Conservation (phyloP, 2,329 filamentous ascomycete genomes). For the Apiospora aurea region DNA sequence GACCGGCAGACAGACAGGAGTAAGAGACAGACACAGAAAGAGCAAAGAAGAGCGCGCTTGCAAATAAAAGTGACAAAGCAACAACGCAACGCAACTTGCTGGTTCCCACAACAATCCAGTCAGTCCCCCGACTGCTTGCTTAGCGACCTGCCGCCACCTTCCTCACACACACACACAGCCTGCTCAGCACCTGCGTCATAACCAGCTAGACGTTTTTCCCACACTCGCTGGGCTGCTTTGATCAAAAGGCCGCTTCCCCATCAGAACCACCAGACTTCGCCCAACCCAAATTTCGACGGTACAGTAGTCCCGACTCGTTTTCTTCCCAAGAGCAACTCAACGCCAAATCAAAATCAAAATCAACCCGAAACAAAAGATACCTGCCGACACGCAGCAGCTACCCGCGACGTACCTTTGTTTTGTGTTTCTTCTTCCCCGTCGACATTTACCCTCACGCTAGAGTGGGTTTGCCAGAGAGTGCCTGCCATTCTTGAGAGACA, state of each 20-base stretch:
- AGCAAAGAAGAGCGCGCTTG: background rate
- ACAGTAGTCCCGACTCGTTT: slow-evolving; percentile 16
- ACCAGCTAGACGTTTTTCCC: slow-evolving; percentile 16
- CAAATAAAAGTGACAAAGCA: slow-evolving; percentile 2
- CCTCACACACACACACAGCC: background rate
- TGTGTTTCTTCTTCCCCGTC: background rate
- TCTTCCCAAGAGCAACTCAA: slow-evolving; percentile 12
- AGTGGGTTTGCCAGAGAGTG: slow-evolving; percentile 10
- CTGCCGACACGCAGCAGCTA: slow-evolving; percentile 6
- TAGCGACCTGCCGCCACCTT: slow-evolving; percentile 21
- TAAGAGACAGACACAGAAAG: background rate
- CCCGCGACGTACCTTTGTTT: slow-evolving; percentile 6
- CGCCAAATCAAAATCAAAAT: background rate
- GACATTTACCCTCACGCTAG: slow-evolving; percentile 9
- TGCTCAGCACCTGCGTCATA: slow-evolving; percentile 13
- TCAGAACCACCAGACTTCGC: slow-evolving; percentile 18
- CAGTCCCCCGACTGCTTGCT: slow-evolving; percentile 20
- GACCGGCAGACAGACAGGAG: background rate
- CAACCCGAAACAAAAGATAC: slow-evolving; percentile 13
- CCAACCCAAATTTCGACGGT: slow-evolving; percentile 19
- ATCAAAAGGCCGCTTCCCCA: slow-evolving; percentile 20
- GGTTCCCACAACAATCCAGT: slow-evolving; percentile 20
- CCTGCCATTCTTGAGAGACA: background rate
- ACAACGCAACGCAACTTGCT: background rate
- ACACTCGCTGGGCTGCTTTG: slow-evolving; percentile 13